Evolutionary conservation across 306 rosid species (phyloP), one percentile per base, ranked within the genome.

Genomic region (Acacia crassicarpa): DNA sequence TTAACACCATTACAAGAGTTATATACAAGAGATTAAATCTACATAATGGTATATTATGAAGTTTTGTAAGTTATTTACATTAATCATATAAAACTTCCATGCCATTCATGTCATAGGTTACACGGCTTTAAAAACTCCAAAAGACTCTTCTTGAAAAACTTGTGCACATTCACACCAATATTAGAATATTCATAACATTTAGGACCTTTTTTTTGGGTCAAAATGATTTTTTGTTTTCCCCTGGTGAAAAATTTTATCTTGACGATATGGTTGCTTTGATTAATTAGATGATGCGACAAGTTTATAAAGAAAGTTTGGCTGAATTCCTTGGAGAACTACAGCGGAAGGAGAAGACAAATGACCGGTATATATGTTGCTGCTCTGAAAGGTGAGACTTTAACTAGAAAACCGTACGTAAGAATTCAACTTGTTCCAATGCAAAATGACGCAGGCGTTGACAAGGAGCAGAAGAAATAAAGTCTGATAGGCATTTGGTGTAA

Each of bases 341-440:
- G 86, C 25, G 95, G 84, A 93, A 95, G 73, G 98, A 95, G 87
- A 85, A 95, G 76, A 92, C 98, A 58, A 91, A 95, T 74, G 97
- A 93, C 71, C 94, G 94, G n/a, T 95, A 91, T 78, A 91, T 93
- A 91, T 78, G 92, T 93, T 77, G 97, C 96, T 72, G 99, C 98
- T 72, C 84, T 93, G 70, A 88, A 78, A 85, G 93, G 98, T 78
- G 92, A 95, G 80, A 95, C 98, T 2, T 79, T 89, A 84, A 93
- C 97, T 4, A 86, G 98, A 77, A 93, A 93, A 3, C 99, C 98
- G 2, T 95, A 92, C 58, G 96, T 88, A 75, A 89, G 98, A 91
- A 93, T 95, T 73, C 97, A 95, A 84, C 90, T 92, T 8, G 69
- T 95, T 56, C 92, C 92, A 2, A 86, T 85, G 45, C 67, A 86